Conservation (phyloP, 371 early-diverging fungal species). For the Rhizopus delemar region DNA sequence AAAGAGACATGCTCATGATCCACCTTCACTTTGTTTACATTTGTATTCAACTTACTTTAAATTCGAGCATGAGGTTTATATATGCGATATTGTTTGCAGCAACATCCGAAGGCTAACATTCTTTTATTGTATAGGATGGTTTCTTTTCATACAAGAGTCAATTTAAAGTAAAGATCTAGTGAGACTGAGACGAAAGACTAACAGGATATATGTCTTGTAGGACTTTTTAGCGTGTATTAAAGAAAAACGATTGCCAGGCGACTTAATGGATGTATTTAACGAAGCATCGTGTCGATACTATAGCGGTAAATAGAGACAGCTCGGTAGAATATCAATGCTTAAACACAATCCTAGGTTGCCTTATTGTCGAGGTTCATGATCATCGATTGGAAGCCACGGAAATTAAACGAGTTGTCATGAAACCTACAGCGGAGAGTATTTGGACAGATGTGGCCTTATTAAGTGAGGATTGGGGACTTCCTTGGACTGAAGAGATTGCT, state of each 20-base stretch:
- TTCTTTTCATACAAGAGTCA: constrained; percentile 67
- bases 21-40: constrained; percentile 58
- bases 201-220: constrained; percentile 22
- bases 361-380: constrained; percentile 63
- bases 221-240: constrained; percentile 59
- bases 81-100: not conserved
- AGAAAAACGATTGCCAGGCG: constrained; percentile 57
- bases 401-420: constrained; percentile 52
- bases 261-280: constrained; percentile 61
- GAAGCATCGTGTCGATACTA: constrained; percentile 62
- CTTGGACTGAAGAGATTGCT: constrained; percentile 54
- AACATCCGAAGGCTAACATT: not conserved
- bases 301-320: constrained; percentile 38
- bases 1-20: constrained; percentile 42
- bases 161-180: constrained; percentile 46
- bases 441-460: constrained; percentile 62
- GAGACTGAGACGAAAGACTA: not conserved
- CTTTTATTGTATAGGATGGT: constrained; percentile 46
- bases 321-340: not conserved
- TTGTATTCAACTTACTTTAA: constrained; percentile 66
- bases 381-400: constrained; percentile 36
- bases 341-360: constrained; percentile 39
- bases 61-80: constrained; percentile 61
- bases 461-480: constrained; percentile 56
- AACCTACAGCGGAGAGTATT: constrained; percentile 59